phyloP scores from a whole-genome alignment of 169 alveolate species.

The Haemoproteus tartakovskyi region DNA sequence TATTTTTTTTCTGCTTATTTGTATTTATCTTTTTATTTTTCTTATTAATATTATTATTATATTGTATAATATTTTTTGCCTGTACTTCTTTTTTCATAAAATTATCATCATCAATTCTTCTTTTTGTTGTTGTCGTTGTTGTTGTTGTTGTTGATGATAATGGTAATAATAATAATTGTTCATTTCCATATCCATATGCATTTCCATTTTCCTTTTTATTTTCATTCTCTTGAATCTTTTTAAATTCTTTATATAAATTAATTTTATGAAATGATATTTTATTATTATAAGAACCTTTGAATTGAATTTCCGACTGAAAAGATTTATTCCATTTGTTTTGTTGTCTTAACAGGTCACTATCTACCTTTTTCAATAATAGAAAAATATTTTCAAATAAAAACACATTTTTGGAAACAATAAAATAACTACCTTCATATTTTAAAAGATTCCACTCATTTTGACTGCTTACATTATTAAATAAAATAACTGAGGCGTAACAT shows the following conservation, averaged over 20 bases:
- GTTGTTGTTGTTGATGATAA: too few relatives aligned
- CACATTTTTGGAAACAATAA: constrained; percentile 22
- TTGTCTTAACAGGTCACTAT: neutral
- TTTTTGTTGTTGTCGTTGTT: too few relatives aligned
- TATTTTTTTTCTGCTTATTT: neutral
- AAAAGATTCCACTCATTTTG: constrained; percentile 27
- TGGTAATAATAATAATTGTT: too few relatives aligned
- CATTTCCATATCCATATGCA: neutral
- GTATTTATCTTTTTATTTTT: neutral
- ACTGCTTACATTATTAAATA: constrained; percentile 4
- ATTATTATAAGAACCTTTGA: too few relatives aligned
- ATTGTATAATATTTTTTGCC: neutral
- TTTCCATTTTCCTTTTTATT: neutral
- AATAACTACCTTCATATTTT: neutral
- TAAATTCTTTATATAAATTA: neutral
- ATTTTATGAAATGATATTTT: too few relatives aligned
- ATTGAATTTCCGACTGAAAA: too few relatives aligned
- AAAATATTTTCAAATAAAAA: constrained; percentile 21
- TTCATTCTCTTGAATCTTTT: too few relatives aligned
- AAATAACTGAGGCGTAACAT: constrained; percentile 20
- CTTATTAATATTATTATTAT: neutral
- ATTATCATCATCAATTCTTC: too few relatives aligned
- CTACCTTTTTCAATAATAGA: neutral
- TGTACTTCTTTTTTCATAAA: neutral
- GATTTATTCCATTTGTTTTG: neutral